Base-by-base conservation (phyloP, 2,329 filamentous ascomycete species). In the Paecilomyces dactylethromorphus region DNA sequence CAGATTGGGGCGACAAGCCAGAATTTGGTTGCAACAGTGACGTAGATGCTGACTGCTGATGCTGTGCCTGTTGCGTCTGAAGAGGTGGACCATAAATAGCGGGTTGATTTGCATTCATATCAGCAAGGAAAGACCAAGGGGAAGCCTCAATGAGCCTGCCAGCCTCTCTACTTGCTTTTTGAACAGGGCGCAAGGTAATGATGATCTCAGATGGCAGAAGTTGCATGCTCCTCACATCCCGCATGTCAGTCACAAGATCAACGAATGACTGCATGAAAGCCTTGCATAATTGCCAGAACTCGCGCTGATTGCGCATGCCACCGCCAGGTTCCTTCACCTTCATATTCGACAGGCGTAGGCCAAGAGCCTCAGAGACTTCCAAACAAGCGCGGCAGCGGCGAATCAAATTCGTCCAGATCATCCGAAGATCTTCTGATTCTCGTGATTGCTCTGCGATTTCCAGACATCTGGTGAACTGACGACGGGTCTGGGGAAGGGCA, bases 251-350 rank as follows among this genome's bases (percentile, higher is more conserved):
- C 26, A 79, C 73, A 3, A 80, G 68, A 52, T 79, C 76, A 53
- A 79, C 74, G 56, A 80, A 80, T 18, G 76, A 77, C 63, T 79
- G 76, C 68, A 80, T 74, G 60, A 80, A 80, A 2, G 69, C 69
- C 74, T 88, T 91, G 77, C 90, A 94, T 56, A 92, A 79, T 64
- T 84, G 80, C 83, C 84, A 86, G 66, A 87, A 84, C 55, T 85
- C 84, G 50, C 80, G 79, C 63, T 85, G 82, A 62, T 79, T 78
- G 31, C 78, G 73, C 49, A 75, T 86, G 57, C 91, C 83, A 55
- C 90, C 83, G 11, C 86, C 87, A 7, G 90, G 89, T 66, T 96
- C 92, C 70, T 93, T 94, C 11, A 96, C 79, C 71, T 92, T 92
- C 78, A 96, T 90, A 53, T 83, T 82, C 3, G 87, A 90, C 11